Base-by-base conservation (phyloP, 2,329 filamentous ascomycete genomes). In the Cladophialophora immunda region DNA sequence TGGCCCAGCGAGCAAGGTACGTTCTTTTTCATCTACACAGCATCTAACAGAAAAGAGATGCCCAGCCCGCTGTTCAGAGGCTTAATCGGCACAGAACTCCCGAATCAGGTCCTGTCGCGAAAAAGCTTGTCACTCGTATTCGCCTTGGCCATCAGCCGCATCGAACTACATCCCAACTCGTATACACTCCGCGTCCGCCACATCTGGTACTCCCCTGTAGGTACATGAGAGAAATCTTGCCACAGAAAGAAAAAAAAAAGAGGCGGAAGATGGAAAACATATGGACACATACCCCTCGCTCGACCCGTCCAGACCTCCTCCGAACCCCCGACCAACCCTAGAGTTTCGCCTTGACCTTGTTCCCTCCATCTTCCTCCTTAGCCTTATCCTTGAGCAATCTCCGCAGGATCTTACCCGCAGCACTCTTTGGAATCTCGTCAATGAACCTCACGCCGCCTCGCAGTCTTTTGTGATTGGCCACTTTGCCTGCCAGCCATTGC, bases 371-470 rank as follows among this genome's bases (percentile, higher is more conserved):
- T 62, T 78, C 78, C 56, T 78, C 76, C 73, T 81, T 80, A 8
- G 79, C 80, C 67, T 77, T 74, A 52, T 79, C 78, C 74, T 82
- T 83, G 67, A 83, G 70, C 60, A 82, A 36, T 50, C 81, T 75
- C 41, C 81, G 76, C 61, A 83, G 67, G 52, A 83, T 84, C 78
- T 84, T 84, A 7, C 82, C 82, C 45, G 80, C 80, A 4, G 76
- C 77, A 59, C 73, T 74, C 64, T 73, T 73, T 29, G 73, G 73
- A 29, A 75, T 69, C 56, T 73, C 71, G n/a, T 75, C 72, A 38
- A 75, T 65, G 52, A 74, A 75, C 17, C 71, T 57, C 75, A 78
- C 30, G 79, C 78, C 78, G n/a, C 78, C 78, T 55, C 77, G 69
- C 19, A 80, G 66, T 64, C 72, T 70, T 66, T 80, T 80, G 64